Conservation (phyloP, 306 rosid genomes). For the Leucaena leucocephala region DNA sequence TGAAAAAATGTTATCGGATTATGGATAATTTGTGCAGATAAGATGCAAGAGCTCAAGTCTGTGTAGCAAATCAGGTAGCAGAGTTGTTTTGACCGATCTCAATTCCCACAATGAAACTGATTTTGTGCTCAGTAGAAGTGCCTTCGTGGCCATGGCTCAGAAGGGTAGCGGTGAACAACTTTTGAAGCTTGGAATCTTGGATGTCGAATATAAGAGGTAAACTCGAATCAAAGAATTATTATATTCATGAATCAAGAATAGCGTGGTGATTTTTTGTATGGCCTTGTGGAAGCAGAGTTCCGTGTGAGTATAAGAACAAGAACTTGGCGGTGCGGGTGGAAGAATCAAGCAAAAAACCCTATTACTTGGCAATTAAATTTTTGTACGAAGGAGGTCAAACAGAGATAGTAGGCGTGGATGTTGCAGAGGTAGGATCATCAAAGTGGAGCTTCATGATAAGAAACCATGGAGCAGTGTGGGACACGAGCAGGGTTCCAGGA, state of each 20-base stretch:
- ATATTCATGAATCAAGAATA: no score
- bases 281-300: slow-evolving; percentile 52
- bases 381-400: slow-evolving; percentile 97
- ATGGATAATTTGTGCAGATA: slow-evolving; percentile 50
- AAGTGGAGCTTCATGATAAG: slow-evolving; percentile 69
- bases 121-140: slow-evolving; percentile 78
- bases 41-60: slow-evolving; percentile 70
- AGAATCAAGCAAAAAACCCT: slow-evolving; percentile 74
- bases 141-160: slow-evolving; percentile 73
- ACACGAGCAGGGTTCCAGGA: slow-evolving; percentile 71
- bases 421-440: slow-evolving; percentile 66
- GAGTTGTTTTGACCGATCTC: slow-evolving; percentile 70
- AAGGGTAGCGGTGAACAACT: slow-evolving; percentile 48
- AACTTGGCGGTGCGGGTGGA: slow-evolving; percentile 78
- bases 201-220: slow-evolving; percentile 83
- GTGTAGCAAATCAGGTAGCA: slow-evolving; percentile 61
- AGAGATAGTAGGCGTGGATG: slow-evolving; percentile 74
- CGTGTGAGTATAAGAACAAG: slow-evolving; percentile 64
- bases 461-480: slow-evolving; percentile 85
- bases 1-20: slow-evolving; percentile 6
- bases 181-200: slow-evolving; percentile 67
- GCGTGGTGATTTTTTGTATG: no score
- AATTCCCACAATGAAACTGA: slow-evolving; percentile 59
- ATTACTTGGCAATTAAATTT: slow-evolving; percentile 66
- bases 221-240: neutral